Evolutionary conservation across 192 early-diverging fungal species (phyloP).

Genomic region (Backusella mclennaniae): DNA sequence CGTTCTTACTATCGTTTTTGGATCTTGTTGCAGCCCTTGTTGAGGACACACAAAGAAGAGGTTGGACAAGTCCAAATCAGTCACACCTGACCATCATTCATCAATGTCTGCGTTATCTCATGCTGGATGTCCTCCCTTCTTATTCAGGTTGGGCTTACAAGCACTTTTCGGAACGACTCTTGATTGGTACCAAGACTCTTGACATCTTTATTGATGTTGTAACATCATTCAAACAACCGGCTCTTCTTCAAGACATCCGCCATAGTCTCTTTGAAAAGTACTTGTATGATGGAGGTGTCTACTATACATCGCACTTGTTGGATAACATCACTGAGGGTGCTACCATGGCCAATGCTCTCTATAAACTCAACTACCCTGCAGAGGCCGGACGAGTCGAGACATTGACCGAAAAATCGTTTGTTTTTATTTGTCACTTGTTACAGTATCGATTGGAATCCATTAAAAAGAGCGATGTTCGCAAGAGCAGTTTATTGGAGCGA

Average conservation of each 20-base stretch:
- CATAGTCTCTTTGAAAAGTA: constrained; percentile 40
- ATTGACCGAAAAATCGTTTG: constrained; percentile 38
- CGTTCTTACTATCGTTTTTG: constrained; percentile 27
- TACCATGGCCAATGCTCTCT: constrained; percentile 29
- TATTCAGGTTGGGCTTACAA: constrained; percentile 35
- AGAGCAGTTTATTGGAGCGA: constrained; percentile 40
- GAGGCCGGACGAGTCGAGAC: constrained; percentile 24
- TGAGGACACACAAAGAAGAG: constrained; percentile 20
- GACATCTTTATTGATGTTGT: constrained; percentile 26
- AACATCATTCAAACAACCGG: constrained; percentile 11
- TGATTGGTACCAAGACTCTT: constrained; percentile 27
- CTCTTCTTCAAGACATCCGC: constrained; percentile 1
- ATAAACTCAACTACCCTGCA: constrained; percentile 18
- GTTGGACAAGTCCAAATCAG: constrained; percentile 3
- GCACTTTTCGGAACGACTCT: constrained; percentile 19
- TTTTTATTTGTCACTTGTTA: constrained; percentile 40
- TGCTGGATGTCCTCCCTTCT: constrained; percentile 27
- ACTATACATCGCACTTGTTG: constrained; percentile 44
- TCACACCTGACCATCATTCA: constrained; percentile 13
- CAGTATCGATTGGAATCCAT: constrained; percentile 21
- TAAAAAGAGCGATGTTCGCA: background rate
- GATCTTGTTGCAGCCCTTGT: constrained; percentile 30
- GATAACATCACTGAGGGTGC: constrained; percentile 43
- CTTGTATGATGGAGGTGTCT: constrained; percentile 47
- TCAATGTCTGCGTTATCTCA: constrained; percentile 21